Base-by-base conservation (phyloP, 2,329 filamentous ascomycete genomes). In the Penicillium olsonii region DNA sequence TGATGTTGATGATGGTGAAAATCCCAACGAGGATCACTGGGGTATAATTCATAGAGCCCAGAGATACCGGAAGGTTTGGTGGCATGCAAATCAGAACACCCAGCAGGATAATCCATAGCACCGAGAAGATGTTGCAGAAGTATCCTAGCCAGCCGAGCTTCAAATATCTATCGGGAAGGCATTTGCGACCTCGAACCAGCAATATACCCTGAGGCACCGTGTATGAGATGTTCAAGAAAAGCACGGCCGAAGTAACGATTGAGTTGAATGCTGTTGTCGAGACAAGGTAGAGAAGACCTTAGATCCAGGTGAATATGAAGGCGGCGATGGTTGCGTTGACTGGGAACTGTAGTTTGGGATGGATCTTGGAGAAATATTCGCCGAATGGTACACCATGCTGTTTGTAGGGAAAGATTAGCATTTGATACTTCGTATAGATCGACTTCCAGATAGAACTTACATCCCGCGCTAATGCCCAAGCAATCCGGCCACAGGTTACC, bases 301-400 rank as follows among this genome's bases (percentile, higher is more conserved):
- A 78, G 42, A 78, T 57, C 2, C 70, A 69, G 3, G 76, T 68
- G 34, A 78, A 70, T 0, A 70, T 63, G 67, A 77, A 73, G 1
- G 69, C 72, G 0, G 73, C 54, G 14, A 75, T 59, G 0, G 73
- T 74, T 38, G 71, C 75, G 49, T 72, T 73, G 0, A 75, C 72
- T 0, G 74, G 75, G 24, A 52, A 42, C 17, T 54, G 41, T 17
- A 48, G 39, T 3, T 19, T 50, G 1, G 47, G 37, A 12, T 53
- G 40, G 18, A 61, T 43, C 0, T 58, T 63, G 46, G 48, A 33
- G 31, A 57, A 61, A 31, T 49, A 53, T 5, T 46, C 42, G 27
- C 44, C 46, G 7, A 15, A 61, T 50, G 2, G 58, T 40, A 34
- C 45, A 59, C 29, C 29, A 6, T n/a, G 29, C 29, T 31, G 12